These are phyloP conservation scores for Herpomyces periplanetae DNA, from an alignment of 2,329 filamentous ascomycete species.

Conservation along the genomic window DNA sequence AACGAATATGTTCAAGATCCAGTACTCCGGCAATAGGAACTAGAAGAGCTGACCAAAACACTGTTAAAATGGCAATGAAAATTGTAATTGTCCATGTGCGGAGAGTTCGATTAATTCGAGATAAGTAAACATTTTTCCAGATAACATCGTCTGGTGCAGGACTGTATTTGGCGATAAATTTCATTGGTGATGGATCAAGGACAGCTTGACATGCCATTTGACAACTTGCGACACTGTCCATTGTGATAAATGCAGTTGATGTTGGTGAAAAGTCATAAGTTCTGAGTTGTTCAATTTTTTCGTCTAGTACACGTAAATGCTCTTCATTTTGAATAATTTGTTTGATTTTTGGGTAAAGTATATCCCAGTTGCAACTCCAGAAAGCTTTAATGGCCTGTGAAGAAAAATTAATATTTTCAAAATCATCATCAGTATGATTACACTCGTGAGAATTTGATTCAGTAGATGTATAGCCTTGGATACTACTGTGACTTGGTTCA, in stretches of 20 bases:
- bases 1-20: conserved; percentile 37
- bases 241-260: conserved; percentile 70
- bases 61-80: conserved; percentile 38
- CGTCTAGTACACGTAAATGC: conserved; percentile 35
- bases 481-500: conserved; percentile 3
- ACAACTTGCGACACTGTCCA: conserved; percentile 64
- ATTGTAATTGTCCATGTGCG: conserved; percentile 49
- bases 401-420: conserved; percentile 10
- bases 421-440: conserved; percentile 9
- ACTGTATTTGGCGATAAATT: conserved; percentile 44
- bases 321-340: conserved; percentile 84
- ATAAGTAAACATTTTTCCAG: conserved; percentile 67
- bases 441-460: conserved; percentile 21
- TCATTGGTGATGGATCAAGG: conserved; percentile 54
- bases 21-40: conserved; percentile 37
- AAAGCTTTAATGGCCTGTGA: conserved; percentile 35
- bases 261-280: conserved; percentile 35
- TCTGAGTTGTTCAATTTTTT: conserved; percentile 25
- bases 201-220: conserved; percentile 92
- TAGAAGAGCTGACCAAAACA: conserved; percentile 59
- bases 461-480: conserved; percentile 5
- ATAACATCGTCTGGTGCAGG: conserved; percentile 72
- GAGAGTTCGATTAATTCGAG: conserved; percentile 27
- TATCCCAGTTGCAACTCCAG: conserved; percentile 32
- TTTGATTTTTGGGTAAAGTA: conserved; percentile 34